A percentile compares a stretch with the other conserved stretches of the same genome.
Evolutionary conservation across 768 basidiomycete genomes (phyloP).

Genomic region (Termitomyces sp.): DNA sequence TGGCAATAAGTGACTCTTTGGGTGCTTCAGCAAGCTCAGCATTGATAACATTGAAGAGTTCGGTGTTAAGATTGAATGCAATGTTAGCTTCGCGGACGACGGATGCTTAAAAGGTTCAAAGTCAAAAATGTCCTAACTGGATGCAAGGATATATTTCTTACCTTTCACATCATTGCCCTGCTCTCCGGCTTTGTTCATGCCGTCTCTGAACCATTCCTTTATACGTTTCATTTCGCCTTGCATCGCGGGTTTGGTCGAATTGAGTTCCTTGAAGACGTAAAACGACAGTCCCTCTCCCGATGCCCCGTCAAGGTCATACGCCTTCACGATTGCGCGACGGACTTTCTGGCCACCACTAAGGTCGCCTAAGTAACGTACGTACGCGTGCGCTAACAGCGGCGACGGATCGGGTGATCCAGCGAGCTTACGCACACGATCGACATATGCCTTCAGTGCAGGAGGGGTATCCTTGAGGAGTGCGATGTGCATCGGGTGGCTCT

Average conservation of each 20-base stretch:
- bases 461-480: conserved; percentile 44
- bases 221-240: conserved; percentile 66
- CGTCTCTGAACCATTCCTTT: conserved; percentile 68
- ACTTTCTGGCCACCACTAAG: conserved; percentile 76
- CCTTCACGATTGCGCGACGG: conserved; percentile 55
- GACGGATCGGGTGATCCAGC: conserved; percentile 40
- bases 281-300: conserved; percentile 54
- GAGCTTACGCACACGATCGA: conserved; percentile 46
- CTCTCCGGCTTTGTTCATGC: conserved; percentile 48
- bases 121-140: conserved; percentile 30
- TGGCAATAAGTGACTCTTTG: conserved; percentile 31
- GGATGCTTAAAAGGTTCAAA: conserved; percentile 27
- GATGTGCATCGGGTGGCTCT: conserved; percentile 49
- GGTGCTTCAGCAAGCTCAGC: conserved; percentile 13
- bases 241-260: conserved; percentile 37
- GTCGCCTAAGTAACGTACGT: conserved; percentile 80
- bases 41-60: conserved; percentile 38
- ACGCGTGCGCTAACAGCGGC: conserved; percentile 69
- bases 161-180: conserved; percentile 39
- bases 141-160: no score
- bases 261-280: conserved; percentile 63
- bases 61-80: conserved; percentile 46
- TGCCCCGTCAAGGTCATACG: conserved; percentile 57
- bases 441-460: conserved; percentile 45
- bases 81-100: conserved; percentile 43